These are phyloP conservation scores for Kalaharituber pfeilii DNA, from an alignment of 2,329 filamentous ascomycete genomes.

Conservation along the genomic window DNA sequence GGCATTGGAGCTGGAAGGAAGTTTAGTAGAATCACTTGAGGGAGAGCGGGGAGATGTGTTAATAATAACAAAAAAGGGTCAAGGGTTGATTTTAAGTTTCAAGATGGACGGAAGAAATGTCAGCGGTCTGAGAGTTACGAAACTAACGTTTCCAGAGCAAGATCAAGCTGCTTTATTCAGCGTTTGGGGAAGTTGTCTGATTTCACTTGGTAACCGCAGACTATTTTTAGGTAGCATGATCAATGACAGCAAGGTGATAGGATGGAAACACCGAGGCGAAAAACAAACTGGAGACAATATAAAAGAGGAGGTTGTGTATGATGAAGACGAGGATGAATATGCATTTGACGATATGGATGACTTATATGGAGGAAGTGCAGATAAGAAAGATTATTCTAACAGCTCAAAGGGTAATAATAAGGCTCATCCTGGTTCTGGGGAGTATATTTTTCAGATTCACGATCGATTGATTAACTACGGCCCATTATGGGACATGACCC, in stretches of 20 bases:
- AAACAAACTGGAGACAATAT: slow-evolving; percentile 39
- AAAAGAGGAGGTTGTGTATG: slow-evolving; percentile 45
- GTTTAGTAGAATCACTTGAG: slow-evolving; percentile 57
- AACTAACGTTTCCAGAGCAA: slow-evolving; percentile 32
- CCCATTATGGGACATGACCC: slow-evolving; percentile 56
- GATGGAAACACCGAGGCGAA: slow-evolving; percentile 41
- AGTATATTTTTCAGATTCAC: slow-evolving; percentile 57
- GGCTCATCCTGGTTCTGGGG: slow-evolving; percentile 31
- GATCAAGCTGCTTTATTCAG: slow-evolving; percentile 44
- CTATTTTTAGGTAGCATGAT: slow-evolving; percentile 78
- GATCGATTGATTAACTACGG: slow-evolving; percentile 63
- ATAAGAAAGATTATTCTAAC: slow-evolving; percentile 28
- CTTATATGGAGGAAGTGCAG: slow-evolving; percentile 43
- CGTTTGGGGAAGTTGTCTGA: slow-evolving; percentile 48
- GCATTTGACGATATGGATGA: slow-evolving; percentile 36
- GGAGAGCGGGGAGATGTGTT: slow-evolving; percentile 66
- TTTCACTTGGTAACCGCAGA: slow-evolving; percentile 46
- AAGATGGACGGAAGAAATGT: slow-evolving; percentile 80
- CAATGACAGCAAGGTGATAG: slow-evolving; percentile 61
- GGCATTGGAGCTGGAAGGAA: slow-evolving; percentile 62
- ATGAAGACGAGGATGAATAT: slow-evolving; percentile 43
- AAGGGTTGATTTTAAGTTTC: slow-evolving; percentile 60
- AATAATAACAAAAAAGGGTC: slow-evolving; percentile 60
- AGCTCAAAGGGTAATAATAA: slow-evolving; percentile 25
- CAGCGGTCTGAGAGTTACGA: slow-evolving; percentile 60